Percentiles rank a stretch among this genome's conserved stretches.
These are phyloP conservation scores for Scleromitrula shiraiana DNA, from an alignment of 2,329 filamentous ascomycete genomes.

Conservation along the genomic window DNA sequence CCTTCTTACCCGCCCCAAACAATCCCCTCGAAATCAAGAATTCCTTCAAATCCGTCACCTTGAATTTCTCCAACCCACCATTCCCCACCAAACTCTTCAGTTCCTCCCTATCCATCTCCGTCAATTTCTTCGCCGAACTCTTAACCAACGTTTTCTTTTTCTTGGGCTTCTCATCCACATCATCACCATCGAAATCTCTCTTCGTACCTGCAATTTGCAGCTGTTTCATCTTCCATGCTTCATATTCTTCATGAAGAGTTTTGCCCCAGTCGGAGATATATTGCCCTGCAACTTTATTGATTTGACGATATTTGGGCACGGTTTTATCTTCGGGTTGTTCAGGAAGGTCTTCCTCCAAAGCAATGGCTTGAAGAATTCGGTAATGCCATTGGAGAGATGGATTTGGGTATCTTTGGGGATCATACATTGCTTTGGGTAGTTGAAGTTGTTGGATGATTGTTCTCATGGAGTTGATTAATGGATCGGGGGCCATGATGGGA, in stretches of 20 bases:
- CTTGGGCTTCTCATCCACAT: not conserved
- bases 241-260: slow-evolving; percentile 47
- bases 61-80: slow-evolving; percentile 6
- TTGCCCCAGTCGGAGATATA: slow-evolving; percentile 73
- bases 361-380: slow-evolving; percentile 82
- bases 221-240: not conserved
- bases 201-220: not conserved
- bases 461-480: slow-evolving; percentile 74
- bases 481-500: slow-evolving; percentile 52
- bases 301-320: slow-evolving; percentile 74
- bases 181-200: not conserved
- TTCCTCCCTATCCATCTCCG: slow-evolving; percentile 4
- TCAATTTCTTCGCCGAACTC: slow-evolving; percentile 1
- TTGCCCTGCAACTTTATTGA: slow-evolving; percentile 70
- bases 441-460: slow-evolving; percentile 66
- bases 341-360: slow-evolving; percentile 84
- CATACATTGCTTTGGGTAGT: slow-evolving; percentile 76
- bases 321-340: slow-evolving; percentile 67
- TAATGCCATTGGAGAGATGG: slow-evolving; percentile 96
- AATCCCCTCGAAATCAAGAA: slow-evolving; percentile 1
- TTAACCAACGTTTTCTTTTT: not conserved
- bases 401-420: slow-evolving; percentile 84
- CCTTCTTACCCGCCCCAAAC: not conserved
- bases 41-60: slow-evolving; percentile 8
- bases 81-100: not conserved